phyloP scores from a whole-genome alignment of 164 flowering plant species.

The Aristolochia californica region DNA sequence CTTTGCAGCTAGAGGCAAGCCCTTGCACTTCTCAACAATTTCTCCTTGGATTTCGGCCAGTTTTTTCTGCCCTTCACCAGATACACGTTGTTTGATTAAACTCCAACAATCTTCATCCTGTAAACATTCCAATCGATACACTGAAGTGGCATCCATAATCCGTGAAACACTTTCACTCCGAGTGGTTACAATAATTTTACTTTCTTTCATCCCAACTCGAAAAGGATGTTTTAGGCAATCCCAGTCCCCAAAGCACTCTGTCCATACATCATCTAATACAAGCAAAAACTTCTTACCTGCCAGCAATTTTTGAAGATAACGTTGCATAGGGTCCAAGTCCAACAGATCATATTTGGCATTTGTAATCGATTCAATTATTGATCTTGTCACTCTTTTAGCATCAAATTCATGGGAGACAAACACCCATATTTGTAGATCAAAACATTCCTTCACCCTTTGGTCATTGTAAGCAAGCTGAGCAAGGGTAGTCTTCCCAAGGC shows the following conservation, averaged over 20 bases:
- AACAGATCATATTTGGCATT: neutral
- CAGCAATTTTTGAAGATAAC: neutral
- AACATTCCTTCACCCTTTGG: neutral
- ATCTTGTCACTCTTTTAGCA: slow-evolving; percentile 4
- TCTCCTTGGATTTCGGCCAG: neutral
- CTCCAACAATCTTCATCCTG: slow-evolving; percentile 6
- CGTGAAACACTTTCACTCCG: neutral
- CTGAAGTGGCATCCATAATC: neutral
- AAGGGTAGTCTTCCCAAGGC: slow-evolving; percentile 10
- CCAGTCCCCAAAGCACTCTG: slow-evolving; percentile 1
- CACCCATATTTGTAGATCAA: slow-evolving; percentile 1
- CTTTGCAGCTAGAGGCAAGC: slow-evolving; percentile 13
- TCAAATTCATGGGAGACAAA: slow-evolving; percentile 6
- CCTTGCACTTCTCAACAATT: slow-evolving; percentile 12
- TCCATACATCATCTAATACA: slow-evolving; percentile 8
- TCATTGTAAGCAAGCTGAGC: slow-evolving; percentile 6
- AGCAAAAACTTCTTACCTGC: slow-evolving; percentile 1
- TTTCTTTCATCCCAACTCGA: neutral
- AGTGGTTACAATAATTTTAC: slow-evolving; percentile 3
- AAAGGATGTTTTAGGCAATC: neutral
- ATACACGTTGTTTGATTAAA: slow-evolving; percentile 1
- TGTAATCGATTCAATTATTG: neutral
- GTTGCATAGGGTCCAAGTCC: slow-evolving; percentile 1
- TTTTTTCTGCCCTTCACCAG: neutral
- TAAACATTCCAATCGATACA: neutral